Evolutionary conservation across 495 filamentous ascomycete genomes (phyloP), one percentile per base, ranked within the genome.

Genomic region (Trichoderma gamsii): DNA sequence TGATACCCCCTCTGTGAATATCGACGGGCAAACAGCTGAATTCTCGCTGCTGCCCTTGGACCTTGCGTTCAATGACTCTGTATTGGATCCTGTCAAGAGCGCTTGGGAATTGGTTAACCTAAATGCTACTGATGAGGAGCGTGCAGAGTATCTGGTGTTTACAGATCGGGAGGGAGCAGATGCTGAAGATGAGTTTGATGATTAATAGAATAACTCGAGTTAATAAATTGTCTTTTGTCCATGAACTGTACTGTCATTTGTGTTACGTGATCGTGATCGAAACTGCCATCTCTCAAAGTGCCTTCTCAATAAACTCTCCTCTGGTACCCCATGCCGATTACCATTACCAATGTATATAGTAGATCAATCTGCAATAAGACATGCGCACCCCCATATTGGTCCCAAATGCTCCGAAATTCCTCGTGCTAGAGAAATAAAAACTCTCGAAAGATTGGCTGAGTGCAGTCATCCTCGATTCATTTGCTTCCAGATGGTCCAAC

Each of bases 31-130:
- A 32, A 73, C 77, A 3, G 74, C 86, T 16, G 70, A 70, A 41
- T 73, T 93, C 63, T 84, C 87, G 25, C 77, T 85, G 4, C 73
- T 85, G 0, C 81, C 83, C 49, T 78, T 87, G 38, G 86, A 87
- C 67, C 81, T 93, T 18, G 82, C 87, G 4, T 88, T 93, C 71
- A 87, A 92, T 71, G 92, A 96, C 74, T 73, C 76, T 8, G 76
- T 83, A 13, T 74, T 93, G 32, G 83, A 86, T 16, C 72, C 82
- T 29, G 87, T 93, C 23, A 81, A 83, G 67, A 76, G 82, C 41
- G 85, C 84, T 16, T 96, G 90, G 90, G 79, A 82, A 68, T 72
- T 76, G 29, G 79, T 92, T 9, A 79, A 87, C 69, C 23, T 12
- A 12, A 13, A 13, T 15, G 86, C 84, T 21, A 81, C 83, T 8